Conservation (phyloP, 2,329 filamentous ascomycete species). For the Aureobasidium sp. region DNA sequence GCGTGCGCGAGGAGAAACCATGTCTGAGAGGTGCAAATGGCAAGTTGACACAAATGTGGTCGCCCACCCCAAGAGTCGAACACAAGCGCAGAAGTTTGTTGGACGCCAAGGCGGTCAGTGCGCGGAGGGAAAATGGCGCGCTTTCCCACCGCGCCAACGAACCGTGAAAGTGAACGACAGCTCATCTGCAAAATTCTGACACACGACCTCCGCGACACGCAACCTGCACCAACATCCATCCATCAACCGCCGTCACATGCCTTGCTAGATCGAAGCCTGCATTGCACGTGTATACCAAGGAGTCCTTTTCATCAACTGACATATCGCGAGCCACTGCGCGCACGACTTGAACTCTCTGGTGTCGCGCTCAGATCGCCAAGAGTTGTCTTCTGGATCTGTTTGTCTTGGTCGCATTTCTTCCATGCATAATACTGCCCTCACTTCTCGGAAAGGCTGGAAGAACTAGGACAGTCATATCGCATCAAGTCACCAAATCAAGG, state of each 20-base stretch:
- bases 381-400: neutral
- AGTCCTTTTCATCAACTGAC: neutral
- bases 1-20: neutral
- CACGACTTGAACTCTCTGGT: neutral
- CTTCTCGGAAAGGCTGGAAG: neutral
- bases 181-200: slow-evolving; percentile 18
- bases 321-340: neutral
- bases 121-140: neutral
- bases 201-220: neutral
- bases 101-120: slow-evolving; percentile 3
- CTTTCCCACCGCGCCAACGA: slow-evolving; percentile 16
- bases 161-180: slow-evolving; percentile 7
- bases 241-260: slow-evolving; percentile 1
- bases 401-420: neutral
- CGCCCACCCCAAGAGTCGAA: slow-evolving; percentile 17
- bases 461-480: neutral
- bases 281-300: neutral
- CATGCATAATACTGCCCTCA: neutral
- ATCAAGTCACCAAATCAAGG: neutral
- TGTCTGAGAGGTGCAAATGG: neutral
- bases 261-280: neutral
- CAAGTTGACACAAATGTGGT: slow-evolving; percentile 1
- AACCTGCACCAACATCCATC: neutral
- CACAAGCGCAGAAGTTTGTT: slow-evolving; percentile 15
- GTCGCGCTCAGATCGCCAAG: neutral